A percentile compares a stretch with the other conserved stretches of the same genome.
phyloP scores from a whole-genome alignment of 2,329 filamentous ascomycete genomes.

The Paracamarosporium sp. region DNA sequence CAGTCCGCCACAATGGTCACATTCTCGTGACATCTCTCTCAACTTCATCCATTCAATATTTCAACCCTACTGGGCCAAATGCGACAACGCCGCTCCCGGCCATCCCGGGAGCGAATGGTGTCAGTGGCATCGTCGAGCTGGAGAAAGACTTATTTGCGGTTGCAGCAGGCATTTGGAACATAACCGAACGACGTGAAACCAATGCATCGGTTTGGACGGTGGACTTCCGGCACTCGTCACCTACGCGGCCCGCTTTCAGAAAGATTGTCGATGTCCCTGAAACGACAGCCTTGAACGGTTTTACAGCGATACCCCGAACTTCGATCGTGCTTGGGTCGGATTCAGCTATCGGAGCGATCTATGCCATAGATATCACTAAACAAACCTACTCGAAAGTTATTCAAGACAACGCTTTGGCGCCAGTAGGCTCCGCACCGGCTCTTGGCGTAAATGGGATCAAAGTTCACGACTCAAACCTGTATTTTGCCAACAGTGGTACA shows the following conservation, averaged over 20 bases:
- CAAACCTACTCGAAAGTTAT: constrained; percentile 1
- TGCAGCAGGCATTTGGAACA: constrained; percentile 6
- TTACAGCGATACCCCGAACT: neutral
- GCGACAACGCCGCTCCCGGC: neutral
- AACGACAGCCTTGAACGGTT: constrained; percentile 3
- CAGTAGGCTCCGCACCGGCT: neutral
- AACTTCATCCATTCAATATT: neutral
- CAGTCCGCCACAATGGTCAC: neutral
- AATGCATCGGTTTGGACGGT: constrained; percentile 3
- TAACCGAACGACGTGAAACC: neutral
- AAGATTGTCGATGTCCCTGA: neutral
- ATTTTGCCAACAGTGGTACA: constrained; percentile 1
- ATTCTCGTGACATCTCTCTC: constrained; percentile 5
- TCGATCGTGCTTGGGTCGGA: constrained; percentile 5
- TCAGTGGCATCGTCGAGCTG: constrained; percentile 5
- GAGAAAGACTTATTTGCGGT: neutral
- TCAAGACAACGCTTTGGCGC: neutral
- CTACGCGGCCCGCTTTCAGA: neutral
- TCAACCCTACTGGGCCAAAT: neutral
- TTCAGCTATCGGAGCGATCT: constrained; percentile 3
- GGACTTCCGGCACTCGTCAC: neutral
- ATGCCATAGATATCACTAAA: neutral
- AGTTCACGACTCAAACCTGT: neutral
- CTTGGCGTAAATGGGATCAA: constrained; percentile 10
- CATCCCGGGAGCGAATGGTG: constrained; percentile 3